Base-by-base conservation (phyloP, 257 asterid species). In the Solanum arcanum region DNA sequence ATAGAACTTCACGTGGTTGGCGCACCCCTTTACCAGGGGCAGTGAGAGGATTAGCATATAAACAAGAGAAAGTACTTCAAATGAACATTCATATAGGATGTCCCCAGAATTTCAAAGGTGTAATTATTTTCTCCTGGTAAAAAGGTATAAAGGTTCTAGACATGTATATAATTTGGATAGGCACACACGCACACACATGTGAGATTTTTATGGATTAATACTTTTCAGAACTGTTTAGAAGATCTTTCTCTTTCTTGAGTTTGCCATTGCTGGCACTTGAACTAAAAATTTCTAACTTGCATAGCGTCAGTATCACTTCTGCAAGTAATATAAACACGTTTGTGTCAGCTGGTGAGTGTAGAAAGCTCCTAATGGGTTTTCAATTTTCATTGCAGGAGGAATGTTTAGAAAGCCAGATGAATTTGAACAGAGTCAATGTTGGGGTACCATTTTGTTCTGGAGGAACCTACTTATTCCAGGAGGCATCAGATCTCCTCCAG, bases 351-450 rank as follows among this genome's bases (percentile, higher is more conserved):
- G 35, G 25, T 47, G 46, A 49, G 46, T 47, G 66, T 39, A 21
- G 59, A 86, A 66, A 62, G 60, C 69, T 44, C 83, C 69, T 62
- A 73, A 35, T 72, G 87, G 29, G 29, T 64, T 84, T 83, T 73
- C 33, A 86, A 72, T 73, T 27, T 87, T 87, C 27, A 29, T 44
- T 87, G 49, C 25, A 72, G 77, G 86, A 84, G 35, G 85, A 39
- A 37, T 88, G 60, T 20, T 16, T 87, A 87, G 75, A 69, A 27
- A 56, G 86, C n/a, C 68, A 41, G 76, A 87, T 83, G 89, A 47
- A 75, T 83, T 39, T 62, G 46, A 87, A 25, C 77, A n/a, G 84
- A 35, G 66, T 35, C 78, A 59, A n/a, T 23, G 37, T 44, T 73
- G 70, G 56, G 69, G 39, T 13, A 73, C 73, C 69, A 21, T 72